These are phyloP conservation scores for Marasmius sp. DNA, from an alignment of 1,284 basidiomycete species.

Conservation along the genomic window DNA sequence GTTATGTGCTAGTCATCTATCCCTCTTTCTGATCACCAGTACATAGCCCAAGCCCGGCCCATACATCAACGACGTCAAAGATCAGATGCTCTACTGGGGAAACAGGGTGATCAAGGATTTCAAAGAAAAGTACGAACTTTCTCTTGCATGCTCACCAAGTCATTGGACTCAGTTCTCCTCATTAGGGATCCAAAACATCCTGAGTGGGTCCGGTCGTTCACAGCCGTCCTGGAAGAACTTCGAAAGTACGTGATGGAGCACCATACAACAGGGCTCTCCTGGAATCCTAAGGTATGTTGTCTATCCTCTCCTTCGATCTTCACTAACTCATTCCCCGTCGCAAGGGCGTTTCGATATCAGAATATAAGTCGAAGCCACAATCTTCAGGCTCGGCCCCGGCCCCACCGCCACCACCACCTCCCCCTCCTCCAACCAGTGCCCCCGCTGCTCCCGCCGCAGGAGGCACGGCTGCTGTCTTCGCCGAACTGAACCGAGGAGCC, in stretches of 20 bases:
- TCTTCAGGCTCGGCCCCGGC: conserved; percentile 25
- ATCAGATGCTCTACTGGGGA: conserved; percentile 87
- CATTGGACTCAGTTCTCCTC: conserved; percentile 5
- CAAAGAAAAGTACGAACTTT: conserved; percentile 77
- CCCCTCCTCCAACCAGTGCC: conserved; percentile 45
- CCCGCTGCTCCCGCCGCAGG: conserved; percentile 46
- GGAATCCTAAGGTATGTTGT: conserved; percentile 79
- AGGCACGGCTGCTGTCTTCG: conserved; percentile 88
- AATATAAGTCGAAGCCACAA: conserved; percentile 45
- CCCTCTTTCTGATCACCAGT: conserved; percentile 6
- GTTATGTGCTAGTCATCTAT: conserved; percentile 24
- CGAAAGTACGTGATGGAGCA: conserved; percentile 85
- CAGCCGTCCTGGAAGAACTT: conserved; percentile 74
- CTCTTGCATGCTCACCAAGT: conserved; percentile 2
- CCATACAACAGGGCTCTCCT: conserved; percentile 86
- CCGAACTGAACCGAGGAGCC: conserved; percentile 88
- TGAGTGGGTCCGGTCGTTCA: conserved; percentile 85
- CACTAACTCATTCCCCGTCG: not conserved
- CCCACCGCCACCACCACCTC: conserved; percentile 52
- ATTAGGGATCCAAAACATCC: conserved; percentile 85
- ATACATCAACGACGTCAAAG: conserved; percentile 84
- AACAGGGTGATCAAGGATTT: conserved; percentile 92
- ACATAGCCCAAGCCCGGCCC: conserved; percentile 81
- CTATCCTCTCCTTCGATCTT: not conserved
- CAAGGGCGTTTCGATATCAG: conserved; percentile 44